phyloP scores from a whole-genome alignment of 2,329 filamentous ascomycete species.

The Beauveria sp. region DNA sequence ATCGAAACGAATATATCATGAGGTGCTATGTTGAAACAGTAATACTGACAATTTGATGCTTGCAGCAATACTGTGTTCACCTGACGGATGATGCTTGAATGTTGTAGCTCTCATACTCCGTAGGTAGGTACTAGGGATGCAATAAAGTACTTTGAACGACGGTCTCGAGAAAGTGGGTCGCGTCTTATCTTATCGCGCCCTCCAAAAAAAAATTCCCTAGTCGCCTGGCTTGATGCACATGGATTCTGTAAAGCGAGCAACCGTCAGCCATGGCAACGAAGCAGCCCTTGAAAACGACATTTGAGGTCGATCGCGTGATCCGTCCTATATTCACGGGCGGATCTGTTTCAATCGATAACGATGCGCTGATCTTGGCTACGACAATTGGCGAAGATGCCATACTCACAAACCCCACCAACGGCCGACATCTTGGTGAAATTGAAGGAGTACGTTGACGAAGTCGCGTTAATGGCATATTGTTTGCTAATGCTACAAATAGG shows the following conservation, averaged over 20 bases:
- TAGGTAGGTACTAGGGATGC: background rate
- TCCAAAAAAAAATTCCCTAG: slow-evolving; percentile 10
- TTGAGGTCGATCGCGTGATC: slow-evolving; percentile 74
- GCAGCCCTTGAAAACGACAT: slow-evolving; percentile 72
- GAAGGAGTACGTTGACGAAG: slow-evolving; percentile 59
- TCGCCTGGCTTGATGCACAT: background rate
- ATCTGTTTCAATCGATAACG: slow-evolving; percentile 72
- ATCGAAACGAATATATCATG: background rate
- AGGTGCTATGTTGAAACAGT: background rate
- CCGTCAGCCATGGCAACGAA: slow-evolving; percentile 48
- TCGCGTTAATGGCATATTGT: background rate
- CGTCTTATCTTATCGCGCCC: slow-evolving; percentile 9
- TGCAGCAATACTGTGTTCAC: slow-evolving; percentile 8
- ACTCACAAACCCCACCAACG: slow-evolving; percentile 75
- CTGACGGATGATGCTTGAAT: background rate
- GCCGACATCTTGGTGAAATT: slow-evolving; percentile 72
- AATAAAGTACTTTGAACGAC: background rate
- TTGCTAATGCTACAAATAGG: slow-evolving; percentile 36
- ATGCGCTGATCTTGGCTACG: slow-evolving; percentile 75
- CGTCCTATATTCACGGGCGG: slow-evolving; percentile 93
- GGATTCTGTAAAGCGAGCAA: background rate
- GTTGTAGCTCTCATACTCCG: background rate
- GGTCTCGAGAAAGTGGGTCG: background rate
- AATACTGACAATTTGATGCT: slow-evolving; percentile 2
- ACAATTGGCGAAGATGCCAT: slow-evolving; percentile 88